Evolutionary conservation across 176 grass and related monocot genomes (phyloP).

Genomic region (Oryza coarctata): DNA sequence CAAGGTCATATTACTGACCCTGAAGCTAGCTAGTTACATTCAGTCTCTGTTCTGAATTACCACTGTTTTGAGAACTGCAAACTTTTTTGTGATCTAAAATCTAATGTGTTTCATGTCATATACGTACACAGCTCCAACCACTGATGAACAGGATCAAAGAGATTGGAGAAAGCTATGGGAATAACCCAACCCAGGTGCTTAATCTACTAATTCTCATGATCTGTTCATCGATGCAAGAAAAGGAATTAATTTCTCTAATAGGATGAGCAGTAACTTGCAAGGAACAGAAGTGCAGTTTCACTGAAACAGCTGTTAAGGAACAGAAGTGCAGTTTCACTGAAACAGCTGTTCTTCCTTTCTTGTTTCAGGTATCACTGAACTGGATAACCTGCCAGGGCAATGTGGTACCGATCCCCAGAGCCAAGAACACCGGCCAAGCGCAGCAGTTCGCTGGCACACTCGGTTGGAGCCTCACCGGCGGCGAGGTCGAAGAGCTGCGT

Average conservation of each 20-base stretch:
- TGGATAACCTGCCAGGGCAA: constrained; percentile 92
- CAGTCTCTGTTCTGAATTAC: too few relatives aligned
- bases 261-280: not conserved
- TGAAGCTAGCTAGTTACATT: not conserved
- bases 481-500: constrained; percentile 63
- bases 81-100: not conserved
- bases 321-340: too few relatives aligned
- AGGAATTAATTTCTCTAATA: not conserved
- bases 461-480: constrained; percentile 50
- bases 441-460: constrained; percentile 54
- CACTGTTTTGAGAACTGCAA: too few relatives aligned
- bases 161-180: constrained; percentile 75
- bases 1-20: constrained; percentile 37
- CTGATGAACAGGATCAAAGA: constrained; percentile 78
- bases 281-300: not conserved
- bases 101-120: not conserved
- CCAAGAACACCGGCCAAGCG: constrained; percentile 73
- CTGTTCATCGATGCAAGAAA: not conserved
- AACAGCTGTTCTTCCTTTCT: not conserved
- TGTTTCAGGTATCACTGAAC: constrained; percentile 74
- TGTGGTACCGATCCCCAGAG: constrained; percentile 85
- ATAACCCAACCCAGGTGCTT: constrained; percentile 76
- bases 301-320: not conserved
- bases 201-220: constrained; percentile 2
- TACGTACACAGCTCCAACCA: constrained; percentile 67